Evolutionary conservation across 805 yeast genomes (phyloP).

Genomic region (Saccharomycopsis vini): DNA sequence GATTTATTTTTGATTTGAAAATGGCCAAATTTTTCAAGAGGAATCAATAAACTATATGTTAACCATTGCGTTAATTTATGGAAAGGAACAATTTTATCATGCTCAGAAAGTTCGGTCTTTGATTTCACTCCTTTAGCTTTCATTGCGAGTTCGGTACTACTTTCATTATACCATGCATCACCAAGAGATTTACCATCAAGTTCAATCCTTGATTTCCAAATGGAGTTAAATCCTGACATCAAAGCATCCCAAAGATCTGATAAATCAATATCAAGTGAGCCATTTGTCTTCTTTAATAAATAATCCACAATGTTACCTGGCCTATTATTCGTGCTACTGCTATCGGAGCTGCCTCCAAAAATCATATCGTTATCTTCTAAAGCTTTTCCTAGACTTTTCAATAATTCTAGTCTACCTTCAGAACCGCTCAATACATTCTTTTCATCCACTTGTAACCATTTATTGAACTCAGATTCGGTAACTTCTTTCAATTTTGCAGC

Average conservation of each 20-base stretch:
- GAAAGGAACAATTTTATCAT: constrained; percentile 44
- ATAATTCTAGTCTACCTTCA: constrained; percentile 42
- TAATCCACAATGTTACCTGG: constrained; percentile 50
- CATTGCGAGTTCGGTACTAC: constrained; percentile 24
- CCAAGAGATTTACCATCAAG: constrained; percentile 46
- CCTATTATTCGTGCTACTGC: constrained; percentile 22
- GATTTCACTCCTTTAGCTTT: constrained; percentile 22
- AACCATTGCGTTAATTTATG: constrained; percentile 64
- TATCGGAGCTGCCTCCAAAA: constrained; percentile 31
- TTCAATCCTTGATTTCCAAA: constrained; percentile 50
- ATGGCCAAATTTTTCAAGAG: constrained; percentile 37
- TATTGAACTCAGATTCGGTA: constrained; percentile 28
- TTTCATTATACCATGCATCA: constrained; percentile 45
- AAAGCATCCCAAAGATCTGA: constrained; percentile 44
- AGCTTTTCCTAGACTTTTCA: constrained; percentile 41
- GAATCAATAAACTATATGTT: constrained; percentile 49
- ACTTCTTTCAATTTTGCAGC: constrained; percentile 33
- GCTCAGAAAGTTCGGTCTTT: constrained; percentile 22
- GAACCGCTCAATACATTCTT: constrained; percentile 44
- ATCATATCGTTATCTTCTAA: constrained; percentile 30
- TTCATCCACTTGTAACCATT: constrained; percentile 40
- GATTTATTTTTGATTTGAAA: constrained; percentile 31
- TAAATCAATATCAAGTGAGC: constrained; percentile 28
- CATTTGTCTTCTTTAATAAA: constrained; percentile 25
- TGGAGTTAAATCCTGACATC: constrained; percentile 46